Evolutionary conservation across 1,284 basidiomycete species (phyloP), one percentile per base, ranked within the genome.

Genomic region (Heterobasidion parviporum): DNA sequence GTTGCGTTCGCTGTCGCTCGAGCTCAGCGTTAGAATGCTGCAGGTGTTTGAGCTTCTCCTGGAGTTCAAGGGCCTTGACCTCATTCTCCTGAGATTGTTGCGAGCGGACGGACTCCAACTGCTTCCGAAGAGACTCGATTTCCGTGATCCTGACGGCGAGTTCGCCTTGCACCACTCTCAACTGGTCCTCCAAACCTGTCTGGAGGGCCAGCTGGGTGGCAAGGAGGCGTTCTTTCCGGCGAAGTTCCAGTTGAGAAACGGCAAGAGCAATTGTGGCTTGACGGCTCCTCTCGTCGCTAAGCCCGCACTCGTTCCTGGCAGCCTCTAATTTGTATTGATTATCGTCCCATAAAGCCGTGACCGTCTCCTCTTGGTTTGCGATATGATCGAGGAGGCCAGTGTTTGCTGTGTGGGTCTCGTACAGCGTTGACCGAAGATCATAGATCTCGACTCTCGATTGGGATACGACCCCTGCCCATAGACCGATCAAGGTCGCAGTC

Each of bases 231-330:
- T 14, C 35, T 15, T 14, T 50, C 14, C 59, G 54, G 8, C 53
- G 56, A 8, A 66, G 54, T 33, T 63, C 59, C 4, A 53, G 59
- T 16, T 68, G 67, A 6, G 70, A 53, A 34, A 64, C 53, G 4
- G 71, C 68, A 9, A 77, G 66, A 33, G 71, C 67, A 38, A 73
- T 52, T 10, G 68, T 60, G 2, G 63, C 62, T 26, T 70, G 64
- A 18, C 60, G 64, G 16, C 61, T 54, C 46, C 68, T 65, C 32
- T 56, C 54, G 15, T 59, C 58, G 18, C 57, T 46, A 6, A 7
- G 10, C 10, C 34, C 54, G 6, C 43, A 52, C 9, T 60, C 54
- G 2, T 59, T 50, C 41, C 57, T 47, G 8, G 55, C 55, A 32
- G 46, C 6, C 20, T 59, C 48, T 10, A 63, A 56, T 3, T 50